Conservation (phyloP, 2,329 filamentous ascomycete genomes). For the Sporothrix humicola region DNA sequence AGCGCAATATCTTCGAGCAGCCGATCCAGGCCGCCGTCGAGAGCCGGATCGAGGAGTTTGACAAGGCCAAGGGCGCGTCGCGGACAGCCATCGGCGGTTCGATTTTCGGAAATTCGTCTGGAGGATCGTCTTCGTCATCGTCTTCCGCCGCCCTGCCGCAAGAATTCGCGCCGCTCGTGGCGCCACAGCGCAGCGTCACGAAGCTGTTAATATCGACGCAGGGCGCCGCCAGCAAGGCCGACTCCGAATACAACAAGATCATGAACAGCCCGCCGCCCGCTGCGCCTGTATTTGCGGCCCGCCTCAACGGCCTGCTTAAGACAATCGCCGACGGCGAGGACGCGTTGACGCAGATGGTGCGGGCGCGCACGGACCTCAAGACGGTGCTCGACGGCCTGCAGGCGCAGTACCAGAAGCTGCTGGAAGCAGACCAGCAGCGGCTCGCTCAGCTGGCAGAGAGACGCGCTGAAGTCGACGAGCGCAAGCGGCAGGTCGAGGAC, state of each 20-base stretch:
- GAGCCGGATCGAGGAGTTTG: constrained; percentile 72
- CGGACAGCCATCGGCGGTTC: constrained; percentile 63
- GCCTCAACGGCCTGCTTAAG: constrained; percentile 87
- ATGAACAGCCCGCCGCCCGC: constrained; percentile 63
- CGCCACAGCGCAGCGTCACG: constrained; percentile 72
- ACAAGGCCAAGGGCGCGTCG: constrained; percentile 61
- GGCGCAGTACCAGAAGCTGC: constrained; percentile 70
- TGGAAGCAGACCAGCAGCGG: constrained; percentile 72
- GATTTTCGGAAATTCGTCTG: constrained; percentile 66
- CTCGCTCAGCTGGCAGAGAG: constrained; percentile 68
- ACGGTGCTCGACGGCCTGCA: constrained; percentile 82
- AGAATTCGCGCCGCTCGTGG: constrained; percentile 77
- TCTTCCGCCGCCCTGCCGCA: constrained; percentile 60
- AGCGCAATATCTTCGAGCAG: constrained; percentile 80
- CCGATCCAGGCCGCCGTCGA: constrained; percentile 84
- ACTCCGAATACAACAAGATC: constrained; percentile 83
- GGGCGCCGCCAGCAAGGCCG: constrained; percentile 70
- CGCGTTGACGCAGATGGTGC: constrained; percentile 87
- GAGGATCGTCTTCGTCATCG: constrained; percentile 46
- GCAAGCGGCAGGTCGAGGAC: constrained; percentile 88
- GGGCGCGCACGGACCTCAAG: constrained; percentile 79
- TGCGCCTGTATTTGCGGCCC: constrained; percentile 88
- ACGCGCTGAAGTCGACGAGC: constrained; percentile 74
- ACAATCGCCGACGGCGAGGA: constrained; percentile 85
- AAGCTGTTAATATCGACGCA: constrained; percentile 74